Percentiles rank a stretch among this genome's conserved stretches.
These are phyloP conservation scores for Meyerozyma elateridarum DNA, from an alignment of 1,139 yeast species.

Conservation along the genomic window DNA sequence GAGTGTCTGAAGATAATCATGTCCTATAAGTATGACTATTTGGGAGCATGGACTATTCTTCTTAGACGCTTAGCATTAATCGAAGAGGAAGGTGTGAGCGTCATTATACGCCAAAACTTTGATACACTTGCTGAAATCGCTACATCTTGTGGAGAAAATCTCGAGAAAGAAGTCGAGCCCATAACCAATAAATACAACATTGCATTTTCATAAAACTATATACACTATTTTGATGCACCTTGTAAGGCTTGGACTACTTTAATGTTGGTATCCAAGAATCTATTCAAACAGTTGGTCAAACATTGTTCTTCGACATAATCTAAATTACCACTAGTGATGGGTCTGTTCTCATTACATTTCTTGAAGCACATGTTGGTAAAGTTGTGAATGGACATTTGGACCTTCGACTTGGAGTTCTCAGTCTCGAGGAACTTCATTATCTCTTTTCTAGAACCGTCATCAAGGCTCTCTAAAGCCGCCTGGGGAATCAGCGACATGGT, in stretches of 20 bases:
- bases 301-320: conserved; percentile 64
- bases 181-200: not conserved
- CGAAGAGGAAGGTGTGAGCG: no score
- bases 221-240: conserved; percentile 4
- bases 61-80: conserved; percentile 1
- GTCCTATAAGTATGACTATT: conserved; percentile 31
- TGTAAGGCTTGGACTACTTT: conserved; percentile 58
- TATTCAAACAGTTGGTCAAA: conserved; percentile 73
- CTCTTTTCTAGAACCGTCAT: conserved; percentile 68
- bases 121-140: no score
- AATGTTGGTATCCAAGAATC: conserved; percentile 84
- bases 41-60: conserved; percentile 27
- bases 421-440: conserved; percentile 71
- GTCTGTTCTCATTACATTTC: conserved; percentile 59
- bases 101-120: no score
- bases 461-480: conserved; percentile 58
- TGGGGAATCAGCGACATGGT: conserved; percentile 58
- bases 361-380: conserved; percentile 90
- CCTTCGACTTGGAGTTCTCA: conserved; percentile 84
- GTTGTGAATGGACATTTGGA: conserved; percentile 78
- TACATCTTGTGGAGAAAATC: no score
- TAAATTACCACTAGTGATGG: conserved; percentile 49
- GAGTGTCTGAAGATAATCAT: conserved; percentile 18
- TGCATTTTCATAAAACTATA: conserved; percentile 4
- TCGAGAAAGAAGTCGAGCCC: not conserved